Conservation (phyloP, 2,329 filamentous ascomycete genomes). For the Epichloe elymi region DNA sequence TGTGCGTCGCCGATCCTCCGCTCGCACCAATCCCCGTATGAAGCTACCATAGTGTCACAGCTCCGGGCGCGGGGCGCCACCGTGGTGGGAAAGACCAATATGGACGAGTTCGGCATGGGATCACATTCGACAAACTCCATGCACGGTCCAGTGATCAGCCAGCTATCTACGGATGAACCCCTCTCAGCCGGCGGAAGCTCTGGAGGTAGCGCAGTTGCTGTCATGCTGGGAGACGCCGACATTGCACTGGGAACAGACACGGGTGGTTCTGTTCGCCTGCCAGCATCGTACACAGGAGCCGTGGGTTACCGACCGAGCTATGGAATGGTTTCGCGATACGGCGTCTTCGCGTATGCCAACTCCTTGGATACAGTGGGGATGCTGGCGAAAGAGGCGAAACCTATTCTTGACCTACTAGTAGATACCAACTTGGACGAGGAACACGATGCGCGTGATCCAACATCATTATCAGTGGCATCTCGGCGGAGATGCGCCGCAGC, state of each 20-base stretch:
- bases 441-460: conserved; percentile 62
- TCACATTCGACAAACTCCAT: conserved; percentile 64
- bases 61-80: conserved; percentile 49
- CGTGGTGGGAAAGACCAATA: conserved; percentile 70
- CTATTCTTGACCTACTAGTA: conserved; percentile 37
- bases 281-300: conserved; percentile 72
- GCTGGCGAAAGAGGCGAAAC: conserved; percentile 41
- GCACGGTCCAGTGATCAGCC: conserved; percentile 51
- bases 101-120: conserved; percentile 96
- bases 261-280: conserved; percentile 75
- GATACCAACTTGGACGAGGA: conserved; percentile 34
- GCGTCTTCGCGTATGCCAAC: conserved; percentile 84
- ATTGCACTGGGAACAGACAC: conserved; percentile 84
- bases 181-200: conserved; percentile 79
- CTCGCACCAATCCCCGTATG: conserved; percentile 62
- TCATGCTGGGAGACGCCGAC: conserved; percentile 45
- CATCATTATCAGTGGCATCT: conserved; percentile 46
- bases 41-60: conserved; percentile 65
- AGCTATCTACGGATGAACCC: conserved; percentile 20
- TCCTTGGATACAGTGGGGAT: conserved; percentile 84
- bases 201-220: conserved; percentile 81
- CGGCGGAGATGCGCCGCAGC: conserved; percentile 34
- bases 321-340: conserved; percentile 71
- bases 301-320: conserved; percentile 89
- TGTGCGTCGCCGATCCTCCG: conserved; percentile 66